Evolutionary conservation across 169 alveolate genomes (phyloP), one percentile per base, ranked within the genome.

Genomic region (Besnoitia besnoiti): DNA sequence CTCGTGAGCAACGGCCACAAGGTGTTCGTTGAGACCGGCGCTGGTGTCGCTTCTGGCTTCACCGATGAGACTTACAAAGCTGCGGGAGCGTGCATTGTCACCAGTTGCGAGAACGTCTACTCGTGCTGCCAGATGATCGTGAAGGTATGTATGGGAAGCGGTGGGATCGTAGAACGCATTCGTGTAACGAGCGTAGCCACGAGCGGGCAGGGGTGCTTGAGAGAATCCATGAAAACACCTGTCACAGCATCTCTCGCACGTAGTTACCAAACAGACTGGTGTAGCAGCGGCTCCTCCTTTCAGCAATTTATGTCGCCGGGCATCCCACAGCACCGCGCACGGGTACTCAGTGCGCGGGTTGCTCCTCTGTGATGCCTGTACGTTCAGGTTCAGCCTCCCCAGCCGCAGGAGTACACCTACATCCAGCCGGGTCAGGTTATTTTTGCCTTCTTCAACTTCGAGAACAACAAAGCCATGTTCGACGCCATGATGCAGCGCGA

Each of bases 371-470:
- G 24, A 21, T 82, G 19, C 27, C 44, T 37, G 73, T 35, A 46
- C 39, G 44, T 90, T 2, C 94, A 91, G 94, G 94, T 91, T 33
- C 59, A 91, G 61, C 67, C 85, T 0, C 94, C 92, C 0, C 67
- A 33, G 76, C 47, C 33, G 67, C 39, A n/a, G 55, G 94, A 91
- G 80, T 85, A 40, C 76, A 16, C 14, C 37, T 47, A 33, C 47
- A 84, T 91, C 42, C 61, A 27, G 44, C 61, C 37, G 16, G 77
- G 84, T 55, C 94, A 91, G 85, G 92, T 91, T 24, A 7, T 91
- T 42, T 91, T 91, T n/a, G 33, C 92, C 59, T 91, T 61, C 55
- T 50, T 85, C 33, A 24, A 30, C 50, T 33, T 62, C 35, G 89
- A 49, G 51, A 62, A 85, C 77, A 50, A 76, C 76, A 49, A 51